These are phyloP conservation scores for Takakia lepidozioides DNA, from an alignment of 225 moss, liverwort and hornwort genomes.

Conservation along the genomic window DNA sequence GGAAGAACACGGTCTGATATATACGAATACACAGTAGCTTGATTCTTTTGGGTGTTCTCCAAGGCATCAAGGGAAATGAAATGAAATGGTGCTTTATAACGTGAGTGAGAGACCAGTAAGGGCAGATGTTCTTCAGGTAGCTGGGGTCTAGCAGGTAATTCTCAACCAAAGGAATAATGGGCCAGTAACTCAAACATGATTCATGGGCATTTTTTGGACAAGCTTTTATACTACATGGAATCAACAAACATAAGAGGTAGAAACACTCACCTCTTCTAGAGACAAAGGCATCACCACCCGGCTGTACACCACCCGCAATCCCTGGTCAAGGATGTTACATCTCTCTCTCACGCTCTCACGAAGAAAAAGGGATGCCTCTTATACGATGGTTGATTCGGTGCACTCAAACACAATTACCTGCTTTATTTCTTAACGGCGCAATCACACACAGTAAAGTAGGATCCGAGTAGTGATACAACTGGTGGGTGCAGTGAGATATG, in stretches of 20 bases:
- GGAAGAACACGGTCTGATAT: too few relatives aligned
- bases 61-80: too few relatives aligned
- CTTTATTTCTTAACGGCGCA: too few relatives aligned
- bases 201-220: slow-evolving; percentile 1
- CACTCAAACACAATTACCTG: slow-evolving; percentile 1
- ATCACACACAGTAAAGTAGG: too few relatives aligned
- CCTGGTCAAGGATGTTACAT: slow-evolving; percentile 27
- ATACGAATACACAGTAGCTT: too few relatives aligned
- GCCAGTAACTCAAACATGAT: background rate
- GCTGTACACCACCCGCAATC: slow-evolving; percentile 25
- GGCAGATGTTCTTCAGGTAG: background rate
- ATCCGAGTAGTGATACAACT: too few relatives aligned
- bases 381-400: background rate
- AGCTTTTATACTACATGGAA: background rate
- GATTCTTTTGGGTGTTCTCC: too few relatives aligned
- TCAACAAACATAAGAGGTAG: background rate
- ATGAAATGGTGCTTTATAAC: too few relatives aligned
- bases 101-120: too few relatives aligned
- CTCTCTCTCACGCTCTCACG: slow-evolving; percentile 9
- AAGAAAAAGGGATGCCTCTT: background rate
- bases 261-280: slow-evolving; percentile 64
- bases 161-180: background rate
- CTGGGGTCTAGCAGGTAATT: background rate
- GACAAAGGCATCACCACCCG: slow-evolving; percentile 87
- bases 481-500: too few relatives aligned